A percentile compares a stretch with the other conserved stretches of the same genome.
phyloP scores from a whole-genome alignment of 192 early-diverging fungal genomes.

The Coemansia sp. region DNA sequence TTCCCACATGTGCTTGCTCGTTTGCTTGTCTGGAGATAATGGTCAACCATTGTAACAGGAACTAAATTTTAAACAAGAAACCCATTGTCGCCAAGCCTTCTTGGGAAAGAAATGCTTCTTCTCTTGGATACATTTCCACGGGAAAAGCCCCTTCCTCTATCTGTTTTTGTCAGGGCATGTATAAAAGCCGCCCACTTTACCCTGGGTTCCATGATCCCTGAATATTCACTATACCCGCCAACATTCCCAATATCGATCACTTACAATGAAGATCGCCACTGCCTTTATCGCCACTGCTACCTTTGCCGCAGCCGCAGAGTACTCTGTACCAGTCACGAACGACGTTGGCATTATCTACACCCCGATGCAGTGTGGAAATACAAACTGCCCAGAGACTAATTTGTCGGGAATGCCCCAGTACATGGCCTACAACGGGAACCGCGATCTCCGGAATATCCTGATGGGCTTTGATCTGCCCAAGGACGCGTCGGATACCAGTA shows the following conservation, averaged over 20 bases:
- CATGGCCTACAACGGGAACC: slow-evolving; percentile 33
- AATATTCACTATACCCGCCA: neutral
- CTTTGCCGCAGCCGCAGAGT: slow-evolving; percentile 3
- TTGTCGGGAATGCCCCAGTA: slow-evolving; percentile 19
- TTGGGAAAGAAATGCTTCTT: no score
- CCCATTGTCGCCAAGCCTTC: no score
- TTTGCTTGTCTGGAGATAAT: no score
- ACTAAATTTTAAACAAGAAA: no score
- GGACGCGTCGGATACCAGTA: neutral
- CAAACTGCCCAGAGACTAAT: slow-evolving; percentile 23
- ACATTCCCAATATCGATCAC: neutral
- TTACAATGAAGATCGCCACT: slow-evolving; percentile 1
- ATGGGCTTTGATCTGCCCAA: slow-evolving; percentile 34
- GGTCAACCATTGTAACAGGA: no score
- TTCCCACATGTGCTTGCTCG: no score
- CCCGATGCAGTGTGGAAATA: slow-evolving; percentile 18
- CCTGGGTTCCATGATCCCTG: no score
- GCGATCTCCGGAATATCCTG: slow-evolving; percentile 29
- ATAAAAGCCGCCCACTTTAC: no score
- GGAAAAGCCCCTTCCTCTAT: no score
- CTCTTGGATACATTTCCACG: no score
- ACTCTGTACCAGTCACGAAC: slow-evolving; percentile 21
- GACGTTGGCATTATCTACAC: slow-evolving; percentile 38
- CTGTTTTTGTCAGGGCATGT: no score
- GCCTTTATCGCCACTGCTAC: neutral